A percentile compares a stretch with the other conserved stretches of the same genome.
Evolutionary conservation across 2,329 filamentous ascomycete species (phyloP).

Genomic region (Sclerotinia sclerotiorum): DNA sequence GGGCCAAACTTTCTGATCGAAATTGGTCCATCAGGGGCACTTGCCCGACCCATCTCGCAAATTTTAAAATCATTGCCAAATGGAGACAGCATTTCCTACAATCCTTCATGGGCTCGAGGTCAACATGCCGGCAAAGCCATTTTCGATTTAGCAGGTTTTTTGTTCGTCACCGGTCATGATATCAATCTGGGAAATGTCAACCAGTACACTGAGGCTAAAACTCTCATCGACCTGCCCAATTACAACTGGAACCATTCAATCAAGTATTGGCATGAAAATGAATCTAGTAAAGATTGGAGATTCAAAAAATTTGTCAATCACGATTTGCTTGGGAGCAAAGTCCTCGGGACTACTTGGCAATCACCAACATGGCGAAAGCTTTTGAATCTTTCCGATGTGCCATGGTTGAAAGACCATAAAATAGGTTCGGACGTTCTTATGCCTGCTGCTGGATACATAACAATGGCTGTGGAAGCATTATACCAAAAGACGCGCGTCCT

Average conservation of each 20-base stretch:
- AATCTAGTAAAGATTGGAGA: slow-evolving; percentile 47
- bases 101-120: slow-evolving; percentile 19
- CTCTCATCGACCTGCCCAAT: slow-evolving; percentile 47
- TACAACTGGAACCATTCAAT: slow-evolving; percentile 57
- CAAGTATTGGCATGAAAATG: slow-evolving; percentile 54
- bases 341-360: slow-evolving; percentile 27
- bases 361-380: slow-evolving; percentile 38
- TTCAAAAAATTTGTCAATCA: slow-evolving; percentile 48
- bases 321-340: slow-evolving; percentile 49
- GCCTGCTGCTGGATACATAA: slow-evolving; percentile 39
- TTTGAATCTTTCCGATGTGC: slow-evolving; percentile 44
- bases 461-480: slow-evolving; percentile 32
- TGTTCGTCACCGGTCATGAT: slow-evolving; percentile 20
- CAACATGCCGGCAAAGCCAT: slow-evolving; percentile 11
- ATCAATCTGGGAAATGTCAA: slow-evolving; percentile 32
- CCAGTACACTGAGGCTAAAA: slow-evolving; percentile 36
- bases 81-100: slow-evolving; percentile 40
- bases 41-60: slow-evolving; percentile 26
- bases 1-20: slow-evolving; percentile 23
- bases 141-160: slow-evolving; percentile 21
- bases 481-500: slow-evolving; percentile 20
- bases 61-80: slow-evolving; percentile 35
- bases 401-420: slow-evolving; percentile 53
- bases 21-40: slow-evolving; percentile 25
- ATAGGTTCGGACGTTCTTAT: slow-evolving; percentile 52